These are phyloP conservation scores for Wickerhamiella kurtzmanii DNA, from an alignment of 805 yeast species.

Conservation along the genomic window DNA sequence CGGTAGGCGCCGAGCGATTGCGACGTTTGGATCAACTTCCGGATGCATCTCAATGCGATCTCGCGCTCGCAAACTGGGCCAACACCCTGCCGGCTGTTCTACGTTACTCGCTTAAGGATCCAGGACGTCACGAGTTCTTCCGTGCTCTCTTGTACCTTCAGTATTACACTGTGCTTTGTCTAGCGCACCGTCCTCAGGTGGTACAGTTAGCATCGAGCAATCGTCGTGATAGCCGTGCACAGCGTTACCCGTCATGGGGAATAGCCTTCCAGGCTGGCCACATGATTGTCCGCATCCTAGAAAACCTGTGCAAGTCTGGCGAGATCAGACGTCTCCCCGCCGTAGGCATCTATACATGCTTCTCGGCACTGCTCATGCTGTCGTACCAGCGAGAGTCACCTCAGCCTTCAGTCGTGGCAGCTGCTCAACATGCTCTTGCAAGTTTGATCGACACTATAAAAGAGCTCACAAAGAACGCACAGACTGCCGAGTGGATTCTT, in stretches of 20 bases:
- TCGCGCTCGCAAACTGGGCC: constrained; percentile 68
- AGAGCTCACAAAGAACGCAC: constrained; percentile 6
- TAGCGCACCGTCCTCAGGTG: constrained; percentile 56
- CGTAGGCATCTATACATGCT: constrained; percentile 43
- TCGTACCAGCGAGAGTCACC: constrained; percentile 47
- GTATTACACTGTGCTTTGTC: constrained; percentile 58
- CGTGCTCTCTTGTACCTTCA: constrained; percentile 50
- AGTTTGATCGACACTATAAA: constrained; percentile 27
- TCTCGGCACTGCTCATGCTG: constrained; percentile 55
- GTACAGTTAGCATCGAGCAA: constrained; percentile 17
- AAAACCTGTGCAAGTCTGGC: constrained; percentile 37
- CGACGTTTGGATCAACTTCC: constrained; percentile 31
- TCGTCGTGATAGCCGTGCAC: constrained; percentile 9
- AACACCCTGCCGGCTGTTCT: constrained; percentile 49
- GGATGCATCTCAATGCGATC: constrained; percentile 51
- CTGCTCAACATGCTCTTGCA: constrained; percentile 28
- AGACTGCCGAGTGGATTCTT: constrained; percentile 11
- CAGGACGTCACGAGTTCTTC: constrained; percentile 35
- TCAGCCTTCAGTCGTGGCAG: constrained; percentile 25
- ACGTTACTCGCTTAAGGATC: constrained; percentile 45
- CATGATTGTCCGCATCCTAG: constrained; percentile 52
- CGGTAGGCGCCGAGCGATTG: constrained; percentile 50
- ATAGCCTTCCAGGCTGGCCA: constrained; percentile 73
- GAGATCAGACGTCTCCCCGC: constrained; percentile 43
- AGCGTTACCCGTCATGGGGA: constrained; percentile 59